Evolutionary conservation across 2,329 filamentous ascomycete genomes (phyloP), one percentile per base, ranked within the genome.

Genomic region (Taxawa tesnikishii): DNA sequence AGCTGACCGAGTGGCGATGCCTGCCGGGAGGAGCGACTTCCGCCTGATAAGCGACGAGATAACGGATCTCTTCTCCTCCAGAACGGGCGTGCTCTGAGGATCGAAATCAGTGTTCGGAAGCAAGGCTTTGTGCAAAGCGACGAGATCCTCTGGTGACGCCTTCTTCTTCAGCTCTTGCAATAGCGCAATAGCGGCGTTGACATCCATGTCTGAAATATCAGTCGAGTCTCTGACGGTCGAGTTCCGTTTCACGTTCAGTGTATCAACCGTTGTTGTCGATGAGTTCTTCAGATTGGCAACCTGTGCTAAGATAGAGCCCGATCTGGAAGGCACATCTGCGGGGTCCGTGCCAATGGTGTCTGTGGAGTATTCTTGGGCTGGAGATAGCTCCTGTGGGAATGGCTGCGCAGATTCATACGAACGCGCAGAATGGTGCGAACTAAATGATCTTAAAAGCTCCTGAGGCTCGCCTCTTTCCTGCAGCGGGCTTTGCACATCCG

Each of bases 81-180:
- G n/a, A 14, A 31, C 34, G 5, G 29, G 14, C 9, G 24, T 28
- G 14, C 40, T 36, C 2, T 39, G 34, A 1, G 37, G 32, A 16
- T 43, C 44, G 8, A 42, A 43, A 13, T 49, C 43, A 33, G 46
- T 51, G 16, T 46, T 48, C 2, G 54, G 54, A 8, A 56, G 38
- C 14, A 57, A 40, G 8, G 53, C 53, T 36, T 49, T 43, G 38
- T 57, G 54, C 17, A 56, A 39, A 17, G 62, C 59, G 15, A 60
- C 62, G 18, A 67, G 48, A 34, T 67, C 60, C 32, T 65, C 62
- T 2, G 62, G 62, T 5, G 60, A 57, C 2, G 60, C 63, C 26
- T 51, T 62, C 45, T 60, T 65, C 45, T 59, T 62, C 36, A 67
- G 49, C 43, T 66, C 56, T 34, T 65, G 57, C 37, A 67, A 40